Evolutionary conservation across 2,329 filamentous ascomycete species (phyloP).

Genomic region (Penicillium sumatraense): DNA sequence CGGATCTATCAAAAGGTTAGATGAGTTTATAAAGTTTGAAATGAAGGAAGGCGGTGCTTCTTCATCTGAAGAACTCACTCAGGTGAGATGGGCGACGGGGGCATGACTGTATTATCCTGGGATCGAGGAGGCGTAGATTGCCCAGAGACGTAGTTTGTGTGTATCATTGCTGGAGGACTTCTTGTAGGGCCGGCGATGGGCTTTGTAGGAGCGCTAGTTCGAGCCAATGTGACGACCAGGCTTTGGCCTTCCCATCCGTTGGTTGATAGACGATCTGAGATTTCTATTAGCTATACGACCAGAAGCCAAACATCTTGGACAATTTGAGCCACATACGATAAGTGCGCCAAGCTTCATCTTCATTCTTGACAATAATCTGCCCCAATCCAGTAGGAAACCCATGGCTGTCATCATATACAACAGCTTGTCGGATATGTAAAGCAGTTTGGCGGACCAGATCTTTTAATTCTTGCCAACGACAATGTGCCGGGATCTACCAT

Average conservation of each 20-base stretch:
- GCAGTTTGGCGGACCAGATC: slow-evolving; percentile 51
- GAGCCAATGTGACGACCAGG: slow-evolving; percentile 47
- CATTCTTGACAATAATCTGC: slow-evolving; percentile 51
- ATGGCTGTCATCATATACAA: slow-evolving; percentile 49
- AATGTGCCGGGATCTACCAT: slow-evolving; percentile 46
- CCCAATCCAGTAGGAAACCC: slow-evolving; percentile 48
- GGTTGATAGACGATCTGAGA: slow-evolving; percentile 45
- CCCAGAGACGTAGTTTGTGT: slow-evolving; percentile 31
- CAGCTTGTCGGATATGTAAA: slow-evolving; percentile 49
- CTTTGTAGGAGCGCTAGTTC: slow-evolving; percentile 45
- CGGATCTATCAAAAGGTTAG: slow-evolving; percentile 23
- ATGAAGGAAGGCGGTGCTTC: too few relatives aligned
- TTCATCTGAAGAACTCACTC: slow-evolving; percentile 37
- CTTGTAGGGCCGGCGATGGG: slow-evolving; percentile 49
- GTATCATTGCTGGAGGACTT: slow-evolving; percentile 37
- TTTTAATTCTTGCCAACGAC: slow-evolving; percentile 51
- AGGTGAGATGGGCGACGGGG: slow-evolving; percentile 41
- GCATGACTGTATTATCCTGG: slow-evolving; percentile 33
- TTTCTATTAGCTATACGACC: slow-evolving; percentile 8
- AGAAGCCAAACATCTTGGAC: neutral
- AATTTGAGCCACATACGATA: slow-evolving; percentile 39
- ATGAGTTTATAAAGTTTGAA: too few relatives aligned
- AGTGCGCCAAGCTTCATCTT: slow-evolving; percentile 50
- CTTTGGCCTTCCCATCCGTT: slow-evolving; percentile 50
- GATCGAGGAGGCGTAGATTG: slow-evolving; percentile 40